Percentiles rank a stretch among this genome's conserved stretches.
Conservation (phyloP, 2,329 filamentous ascomycete species). For the Ilyonectria robusta region DNA sequence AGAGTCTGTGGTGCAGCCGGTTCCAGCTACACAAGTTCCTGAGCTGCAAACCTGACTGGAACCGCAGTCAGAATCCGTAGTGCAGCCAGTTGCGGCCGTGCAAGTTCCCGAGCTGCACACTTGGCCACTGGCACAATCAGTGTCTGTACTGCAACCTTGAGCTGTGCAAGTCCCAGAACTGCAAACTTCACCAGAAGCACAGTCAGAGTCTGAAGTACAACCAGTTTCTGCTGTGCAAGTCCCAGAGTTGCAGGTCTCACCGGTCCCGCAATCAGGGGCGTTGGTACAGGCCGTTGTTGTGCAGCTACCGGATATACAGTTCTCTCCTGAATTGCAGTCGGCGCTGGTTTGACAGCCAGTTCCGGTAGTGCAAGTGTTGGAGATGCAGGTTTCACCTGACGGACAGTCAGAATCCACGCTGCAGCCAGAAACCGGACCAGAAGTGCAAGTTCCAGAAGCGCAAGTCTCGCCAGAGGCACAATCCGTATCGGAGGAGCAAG, state of each 20-base stretch:
- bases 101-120: not conserved
- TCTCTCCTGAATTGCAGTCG: not conserved
- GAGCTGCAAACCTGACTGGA: not conserved
- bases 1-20: slow-evolving; percentile 5
- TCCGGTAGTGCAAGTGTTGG: not conserved
- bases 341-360: not conserved
- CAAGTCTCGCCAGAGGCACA: not conserved
- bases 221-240: not conserved
- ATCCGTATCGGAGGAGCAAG: not conserved
- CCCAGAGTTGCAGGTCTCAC: not conserved
- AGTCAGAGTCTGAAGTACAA: not conserved
- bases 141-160: not conserved
- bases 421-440: not conserved
- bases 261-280: not conserved
- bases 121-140: not conserved
- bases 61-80: not conserved
- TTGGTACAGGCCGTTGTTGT: not conserved
- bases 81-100: not conserved
- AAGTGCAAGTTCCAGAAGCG: not conserved
- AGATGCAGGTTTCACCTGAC: not conserved
- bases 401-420: not conserved
- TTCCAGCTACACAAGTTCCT: not conserved
- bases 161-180: not conserved
- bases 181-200: not conserved
- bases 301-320: not conserved